Percentiles rank a stretch among this genome's conserved stretches.
These are phyloP conservation scores for Crithidia fasciculata DNA, from an alignment of 208 protist genomes.

Conservation along the genomic window DNA sequence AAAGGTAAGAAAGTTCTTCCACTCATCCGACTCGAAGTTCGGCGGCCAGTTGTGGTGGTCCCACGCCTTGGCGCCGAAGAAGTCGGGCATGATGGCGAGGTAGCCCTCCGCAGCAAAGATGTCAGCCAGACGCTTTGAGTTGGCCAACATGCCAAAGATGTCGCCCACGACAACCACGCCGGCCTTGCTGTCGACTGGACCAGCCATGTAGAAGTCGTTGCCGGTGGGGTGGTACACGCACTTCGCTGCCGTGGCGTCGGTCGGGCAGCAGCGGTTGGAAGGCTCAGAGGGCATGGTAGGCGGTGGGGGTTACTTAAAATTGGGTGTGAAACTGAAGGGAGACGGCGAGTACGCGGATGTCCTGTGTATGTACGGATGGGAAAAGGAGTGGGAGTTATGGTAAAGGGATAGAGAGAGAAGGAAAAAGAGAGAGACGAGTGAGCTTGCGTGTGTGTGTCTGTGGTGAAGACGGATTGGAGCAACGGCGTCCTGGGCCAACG, in stretches of 20 bases:
- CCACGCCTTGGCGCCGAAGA: slow-evolving; percentile 43
- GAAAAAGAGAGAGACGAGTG: neutral
- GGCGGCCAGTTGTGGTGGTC: slow-evolving; percentile 35
- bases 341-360: too few species aligned
- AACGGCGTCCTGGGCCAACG: too few species aligned
- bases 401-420: slow-evolving; percentile 14
- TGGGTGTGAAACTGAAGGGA: too few species aligned
- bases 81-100: slow-evolving; percentile 65
- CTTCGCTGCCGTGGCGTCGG: slow-evolving; percentile 26
- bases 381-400: neutral
- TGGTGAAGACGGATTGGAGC: too few species aligned
- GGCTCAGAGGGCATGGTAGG: slow-evolving; percentile 13
- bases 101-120: slow-evolving; percentile 40
- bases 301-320: neutral
- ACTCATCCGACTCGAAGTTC: slow-evolving; percentile 38
- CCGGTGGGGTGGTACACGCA: slow-evolving; percentile 34
- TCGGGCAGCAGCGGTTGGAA: slow-evolving; percentile 49
- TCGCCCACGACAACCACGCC: slow-evolving; percentile 57
- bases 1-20: slow-evolving; percentile 27
- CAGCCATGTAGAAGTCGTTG: slow-evolving; percentile 49
- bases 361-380: too few species aligned
- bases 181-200: slow-evolving; percentile 38
- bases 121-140: slow-evolving; percentile 56
- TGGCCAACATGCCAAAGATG: slow-evolving; percentile 59
- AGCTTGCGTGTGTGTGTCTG: neutral